Base-by-base conservation (phyloP, 352 stramenopile species). In the Phytopythium montanum region DNA sequence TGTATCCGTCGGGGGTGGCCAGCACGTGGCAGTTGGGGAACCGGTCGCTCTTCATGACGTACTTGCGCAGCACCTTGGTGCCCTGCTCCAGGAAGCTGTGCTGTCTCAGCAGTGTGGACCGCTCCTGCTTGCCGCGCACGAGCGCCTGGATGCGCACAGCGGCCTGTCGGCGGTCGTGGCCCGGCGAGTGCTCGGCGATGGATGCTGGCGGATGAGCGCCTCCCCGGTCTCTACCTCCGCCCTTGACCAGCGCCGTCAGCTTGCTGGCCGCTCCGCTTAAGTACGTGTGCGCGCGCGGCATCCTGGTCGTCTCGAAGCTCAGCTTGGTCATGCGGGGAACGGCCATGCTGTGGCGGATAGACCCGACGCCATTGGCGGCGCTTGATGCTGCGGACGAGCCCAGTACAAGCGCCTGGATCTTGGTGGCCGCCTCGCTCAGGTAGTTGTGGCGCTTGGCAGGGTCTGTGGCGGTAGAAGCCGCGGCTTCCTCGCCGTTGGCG, bases 1-100 rank as follows among this genome's bases (percentile, higher is more conserved):
- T 77, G 19, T 88, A 81, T 38, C 81, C 85, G 46, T 89, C 42
- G 3, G 71, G 66, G 0, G 81, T 91, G 45, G 79, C 54, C 18
- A 95, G 68, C 33, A 85, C 81, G 54, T 93, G 84, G 55, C 83
- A 90, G 52, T 92, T 80, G 3, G 86, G 84, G 62, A 94, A 90
- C 1, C 84, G 70, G 60, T 95, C 86, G 25, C 68, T 77, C 71
- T 94, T 95, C 55, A 95, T 76, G 59, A 95, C 80, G 49, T 94
- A 95, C 56, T 92, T 90, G 42, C 85, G 86, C 16, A 95, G 58
- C 28, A 95, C 72, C 70, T 92, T 92, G 21, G 82, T 90, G 59
- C 82, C 82, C 51, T 90, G 79, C 5, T 87, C 62, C 29, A 86
- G 67, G 4, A 87, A 66, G 61, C 74, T 92, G 29, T 76, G 62